Conservation (phyloP, 2,329 filamentous ascomycete species). For the Pseudopithomyces maydicus region DNA sequence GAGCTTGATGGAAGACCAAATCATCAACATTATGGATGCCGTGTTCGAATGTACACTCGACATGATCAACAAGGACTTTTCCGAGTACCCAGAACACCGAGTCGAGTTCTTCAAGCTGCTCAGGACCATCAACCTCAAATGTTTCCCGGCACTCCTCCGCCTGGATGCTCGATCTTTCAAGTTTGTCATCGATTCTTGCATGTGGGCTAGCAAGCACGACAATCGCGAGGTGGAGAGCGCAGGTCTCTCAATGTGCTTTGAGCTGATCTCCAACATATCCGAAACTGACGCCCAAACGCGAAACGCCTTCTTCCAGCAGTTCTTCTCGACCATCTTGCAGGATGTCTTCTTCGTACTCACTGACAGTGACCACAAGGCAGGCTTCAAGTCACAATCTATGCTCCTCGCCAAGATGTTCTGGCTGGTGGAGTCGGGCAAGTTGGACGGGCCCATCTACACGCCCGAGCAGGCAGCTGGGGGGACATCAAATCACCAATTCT, state of each 20-base stretch:
- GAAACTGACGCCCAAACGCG: slow-evolving; percentile 86
- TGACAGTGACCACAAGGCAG: slow-evolving; percentile 97
- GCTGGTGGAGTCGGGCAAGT: slow-evolving; percentile 88
- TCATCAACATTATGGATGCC: slow-evolving; percentile 96
- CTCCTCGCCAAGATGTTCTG: slow-evolving; percentile 94
- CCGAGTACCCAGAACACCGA: slow-evolving; percentile 96
- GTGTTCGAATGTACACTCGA: slow-evolving; percentile 98
- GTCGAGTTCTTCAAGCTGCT: slow-evolving; percentile 99
- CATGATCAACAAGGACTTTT: slow-evolving; percentile 99
- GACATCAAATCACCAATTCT: slow-evolving; percentile 88
- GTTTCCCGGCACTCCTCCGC: slow-evolving; percentile 92
- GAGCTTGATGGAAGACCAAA: slow-evolving; percentile 97
- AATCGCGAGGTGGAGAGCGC: slow-evolving; percentile 97
- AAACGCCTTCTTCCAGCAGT: slow-evolving; percentile 96
- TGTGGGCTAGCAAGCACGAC: slow-evolving; percentile 99
- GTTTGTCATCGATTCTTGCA: slow-evolving; percentile 98
- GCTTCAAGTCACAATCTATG: slow-evolving; percentile 97
- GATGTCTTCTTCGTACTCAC: slow-evolving; percentile 98
- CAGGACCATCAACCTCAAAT: slow-evolving; percentile 93
- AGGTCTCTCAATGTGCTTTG: slow-evolving; percentile 96
- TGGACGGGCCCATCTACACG: slow-evolving; percentile 88
- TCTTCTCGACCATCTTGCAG: slow-evolving; percentile 93
- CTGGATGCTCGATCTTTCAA: slow-evolving; percentile 98
- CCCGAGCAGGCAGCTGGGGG: slow-evolving; percentile 81
- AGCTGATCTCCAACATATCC: slow-evolving; percentile 96